These are phyloP conservation scores for Trypanosoma boissoni DNA, from an alignment of 208 protist genomes.

Conservation along the genomic window DNA sequence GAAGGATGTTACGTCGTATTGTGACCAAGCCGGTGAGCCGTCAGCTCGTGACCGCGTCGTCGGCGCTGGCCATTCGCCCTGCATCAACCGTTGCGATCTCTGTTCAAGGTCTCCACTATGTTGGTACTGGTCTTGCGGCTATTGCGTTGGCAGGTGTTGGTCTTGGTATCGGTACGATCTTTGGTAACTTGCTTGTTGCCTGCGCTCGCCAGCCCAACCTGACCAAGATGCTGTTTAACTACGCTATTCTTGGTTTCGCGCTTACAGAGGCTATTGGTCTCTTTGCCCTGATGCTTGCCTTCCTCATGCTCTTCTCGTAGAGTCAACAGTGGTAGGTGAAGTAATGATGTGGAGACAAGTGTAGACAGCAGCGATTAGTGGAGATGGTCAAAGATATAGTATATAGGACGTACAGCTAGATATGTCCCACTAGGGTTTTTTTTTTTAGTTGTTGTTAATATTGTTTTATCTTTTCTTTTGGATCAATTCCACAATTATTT, in stretches of 20 bases:
- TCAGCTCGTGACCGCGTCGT: constrained; percentile 15
- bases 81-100: constrained; percentile 65
- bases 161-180: constrained; percentile 73
- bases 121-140: constrained; percentile 65
- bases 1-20: constrained; percentile 81
- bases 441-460: constrained; percentile 16
- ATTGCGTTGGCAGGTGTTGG: constrained; percentile 70
- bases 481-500: too few species aligned
- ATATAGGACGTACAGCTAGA: too few species aligned
- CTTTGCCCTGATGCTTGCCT: constrained; percentile 88
- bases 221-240: constrained; percentile 90
- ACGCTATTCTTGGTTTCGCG: constrained; percentile 90
- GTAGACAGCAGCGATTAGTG: too few species aligned
- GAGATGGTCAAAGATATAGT: too few species aligned
- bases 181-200: constrained; percentile 58
- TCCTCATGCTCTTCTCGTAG: constrained; percentile 93
- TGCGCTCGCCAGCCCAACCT: constrained; percentile 89
- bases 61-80: constrained; percentile 29
- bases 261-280: constrained; percentile 89
- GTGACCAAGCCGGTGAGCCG: constrained; percentile 44
- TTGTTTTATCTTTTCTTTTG: constrained; percentile 12
- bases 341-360: too few species aligned
- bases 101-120: constrained; percentile 68
- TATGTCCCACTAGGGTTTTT: too few species aligned
- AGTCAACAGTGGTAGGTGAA: constrained; percentile 10